Evolutionary conservation across 2,329 filamentous ascomycete species (phyloP), one percentile per base, ranked within the genome.

Genomic region (Aureobasidium sp.): DNA sequence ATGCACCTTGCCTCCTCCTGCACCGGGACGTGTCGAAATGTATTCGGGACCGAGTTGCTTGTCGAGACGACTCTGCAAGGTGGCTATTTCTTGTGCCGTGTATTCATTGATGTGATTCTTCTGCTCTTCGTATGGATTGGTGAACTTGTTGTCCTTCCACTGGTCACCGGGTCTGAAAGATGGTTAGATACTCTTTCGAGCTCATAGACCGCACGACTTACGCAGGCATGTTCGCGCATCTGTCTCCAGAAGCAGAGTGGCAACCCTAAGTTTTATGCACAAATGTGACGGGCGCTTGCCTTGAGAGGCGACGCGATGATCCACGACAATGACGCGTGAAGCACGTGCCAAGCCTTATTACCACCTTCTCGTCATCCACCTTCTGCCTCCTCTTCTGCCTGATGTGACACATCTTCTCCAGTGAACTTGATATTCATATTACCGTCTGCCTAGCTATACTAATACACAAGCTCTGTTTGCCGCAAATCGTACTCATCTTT

Each of bases 21-120:
- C 85, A 2, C 93, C 93, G 12, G 86, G 77, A 63, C 93, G 80
- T 37, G 88, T 81, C 2, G 91, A 97, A 55, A 98, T 88, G 68
- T 94, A 98, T 71, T 98, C 94, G 0, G 93, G 93, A 0, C 93
- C 93, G 10, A 98, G 81, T 66, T 96, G 90, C 66, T 90, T 94
- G 66, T 97, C 88, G 25, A 98, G 80, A 27, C 88, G 84, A 59
- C 82, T 81, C 64, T 95, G 87, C 12, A 98, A 76, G 0, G 88
- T 91, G 19, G 90, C 90, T 55, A 96, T 91, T 67, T 98, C 85
- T 61, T 82, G 77, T n/a, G 90, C 89, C 0, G 90, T 95, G 73
- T 88, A 98, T 65, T 87, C 81, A 49, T 80, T 84, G 25, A 95
- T 79, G 37, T 80, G 81, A 45, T 78, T 80, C 64, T 78, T 78